Evolutionary conservation across 768 basidiomycete genomes (phyloP), one percentile per base, ranked within the genome.

Genomic region (Mycena rosella): DNA sequence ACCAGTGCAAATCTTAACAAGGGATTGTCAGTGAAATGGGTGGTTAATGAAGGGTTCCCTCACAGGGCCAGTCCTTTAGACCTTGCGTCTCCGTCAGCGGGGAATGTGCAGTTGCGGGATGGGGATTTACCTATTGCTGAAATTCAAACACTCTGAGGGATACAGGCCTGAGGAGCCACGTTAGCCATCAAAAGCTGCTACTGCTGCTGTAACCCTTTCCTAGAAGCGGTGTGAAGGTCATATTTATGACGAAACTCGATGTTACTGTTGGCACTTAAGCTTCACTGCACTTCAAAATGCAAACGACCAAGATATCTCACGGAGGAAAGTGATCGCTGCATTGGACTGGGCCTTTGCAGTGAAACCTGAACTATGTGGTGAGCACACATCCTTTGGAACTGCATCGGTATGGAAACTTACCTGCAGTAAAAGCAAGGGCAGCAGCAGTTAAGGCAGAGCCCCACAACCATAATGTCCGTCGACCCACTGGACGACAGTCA

Each of bases 401-500:
- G 32, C 32, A 34, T 34, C 32, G 32, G 32, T n/a, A n/a, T 18
- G 27, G 14, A 30, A 13, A 44, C 66, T 29, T 32, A 78, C 82
- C 84, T 42, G 83, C 82, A 5, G 82, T 79, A n/a, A 84, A 73
- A 9, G 81, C 83, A 11, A 86, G 73, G 38, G 75, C 78, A 13
- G 73, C 77, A 7, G 85, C 74, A 52, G 75, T 75, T 14, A 72
- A 71, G 44, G 81, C 70, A 1, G 83, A 82, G n/a, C 85, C 85
- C 79, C 80, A 84, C 61, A 84, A 79, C 83, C 83, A 85, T 74
- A 84, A 79, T 1, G 78, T 77, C 38, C 83, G 77, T 42, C 83
- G 77, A 1, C 84, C 83, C 48, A 84, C 83, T 81, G 27, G 24
- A 36, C 11, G 32, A 34, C 11, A 5, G 32, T 5, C 32, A 34